These are phyloP conservation scores for Agaricus blazei DNA, from an alignment of 768 basidiomycete genomes.

Conservation along the genomic window DNA sequence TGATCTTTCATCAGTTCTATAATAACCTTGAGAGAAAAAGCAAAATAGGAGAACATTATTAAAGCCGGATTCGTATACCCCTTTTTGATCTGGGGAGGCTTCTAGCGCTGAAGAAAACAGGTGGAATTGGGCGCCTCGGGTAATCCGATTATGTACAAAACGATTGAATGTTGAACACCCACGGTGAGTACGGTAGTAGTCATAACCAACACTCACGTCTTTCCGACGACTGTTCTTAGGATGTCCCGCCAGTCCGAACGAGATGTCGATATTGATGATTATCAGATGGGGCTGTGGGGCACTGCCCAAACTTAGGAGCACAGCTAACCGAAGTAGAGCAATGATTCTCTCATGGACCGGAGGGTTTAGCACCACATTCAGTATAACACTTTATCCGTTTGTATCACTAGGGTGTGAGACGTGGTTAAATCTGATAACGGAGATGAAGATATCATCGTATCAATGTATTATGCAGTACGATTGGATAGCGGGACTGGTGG, in stretches of 20 bases:
- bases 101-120: neutral
- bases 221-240: slow-evolving; percentile 1
- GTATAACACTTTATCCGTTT: neutral
- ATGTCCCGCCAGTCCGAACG: neutral
- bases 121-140: neutral
- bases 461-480: neutral
- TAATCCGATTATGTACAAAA: neutral
- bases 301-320: neutral
- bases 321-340: neutral
- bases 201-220: neutral
- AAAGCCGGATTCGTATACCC: too few relatives aligned
- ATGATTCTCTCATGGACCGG: slow-evolving; percentile 5
- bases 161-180: neutral
- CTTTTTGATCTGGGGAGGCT: neutral
- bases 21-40: too few relatives aligned
- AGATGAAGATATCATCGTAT: neutral
- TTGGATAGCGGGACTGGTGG: neutral
- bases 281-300: slow-evolving; percentile 1
- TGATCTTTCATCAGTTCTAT: too few relatives aligned
- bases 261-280: neutral
- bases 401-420: slow-evolving; percentile 7
- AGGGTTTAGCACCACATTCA: neutral
- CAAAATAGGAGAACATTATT: too few relatives aligned
- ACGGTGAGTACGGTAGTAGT: neutral
- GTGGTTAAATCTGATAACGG: neutral